These are phyloP conservation scores for Edaphochlamys debaryana DNA, from an alignment of 139 green algal species.

Conservation along the genomic window DNA sequence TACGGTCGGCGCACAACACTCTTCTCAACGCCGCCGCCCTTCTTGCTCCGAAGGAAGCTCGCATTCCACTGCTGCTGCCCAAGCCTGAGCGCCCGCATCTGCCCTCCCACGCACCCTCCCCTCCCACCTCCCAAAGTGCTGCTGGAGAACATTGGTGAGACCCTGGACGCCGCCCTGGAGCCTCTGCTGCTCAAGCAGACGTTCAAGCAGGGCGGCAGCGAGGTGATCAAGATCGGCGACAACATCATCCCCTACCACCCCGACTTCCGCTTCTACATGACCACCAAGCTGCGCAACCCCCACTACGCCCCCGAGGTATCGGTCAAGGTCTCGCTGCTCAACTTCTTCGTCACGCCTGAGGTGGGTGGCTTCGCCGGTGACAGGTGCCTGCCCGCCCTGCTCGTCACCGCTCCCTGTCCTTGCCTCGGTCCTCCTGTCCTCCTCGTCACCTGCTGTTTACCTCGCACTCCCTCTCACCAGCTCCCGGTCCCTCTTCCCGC, in stretches of 20 bases:
- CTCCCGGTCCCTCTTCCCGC: neutral
- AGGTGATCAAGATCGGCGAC: conserved; percentile 89
- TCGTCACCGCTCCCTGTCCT: neutral
- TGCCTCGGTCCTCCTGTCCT: neutral
- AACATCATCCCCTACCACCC: conserved; percentile 88
- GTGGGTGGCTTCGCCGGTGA: too few relatives aligned
- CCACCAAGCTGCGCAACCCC: conserved; percentile 81
- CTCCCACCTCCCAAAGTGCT: conserved; percentile 69
- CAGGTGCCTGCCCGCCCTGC: too few relatives aligned
- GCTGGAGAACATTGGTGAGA: conserved; percentile 80
- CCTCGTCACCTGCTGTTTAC: too few relatives aligned
- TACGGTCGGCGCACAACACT: too few relatives aligned
- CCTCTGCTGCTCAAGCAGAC: conserved; percentile 82
- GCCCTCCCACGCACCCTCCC: too few relatives aligned
- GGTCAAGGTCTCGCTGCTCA: conserved; percentile 81
- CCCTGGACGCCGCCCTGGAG: conserved; percentile 81
- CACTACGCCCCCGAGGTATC: conserved; percentile 80
- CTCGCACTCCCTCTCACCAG: too few relatives aligned
- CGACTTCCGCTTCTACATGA: conserved; percentile 89
- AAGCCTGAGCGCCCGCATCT: too few relatives aligned
- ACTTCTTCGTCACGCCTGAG: conserved; percentile 79
- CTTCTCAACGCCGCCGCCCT: too few relatives aligned
- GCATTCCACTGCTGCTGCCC: too few relatives aligned
- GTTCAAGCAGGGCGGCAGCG: conserved; percentile 83
- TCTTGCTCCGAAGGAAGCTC: too few relatives aligned